These are phyloP conservation scores for Pharus latifolius DNA, from an alignment of 176 grass and related monocot genomes.

Conservation along the genomic window DNA sequence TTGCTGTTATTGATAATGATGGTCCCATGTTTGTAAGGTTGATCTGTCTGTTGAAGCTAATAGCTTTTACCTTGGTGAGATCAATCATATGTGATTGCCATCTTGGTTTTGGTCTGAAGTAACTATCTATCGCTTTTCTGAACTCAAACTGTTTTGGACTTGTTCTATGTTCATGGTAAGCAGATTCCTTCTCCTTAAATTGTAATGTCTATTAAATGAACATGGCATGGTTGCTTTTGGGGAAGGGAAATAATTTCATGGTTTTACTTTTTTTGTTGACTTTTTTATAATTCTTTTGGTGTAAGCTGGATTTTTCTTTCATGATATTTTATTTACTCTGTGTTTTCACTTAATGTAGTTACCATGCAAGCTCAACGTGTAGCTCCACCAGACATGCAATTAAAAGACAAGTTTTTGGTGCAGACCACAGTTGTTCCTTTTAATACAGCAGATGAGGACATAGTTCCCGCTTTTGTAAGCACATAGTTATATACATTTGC, in stretches of 20 bases:
- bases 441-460: slow-evolving; percentile 75
- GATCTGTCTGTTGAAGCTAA: slow-evolving; percentile 3
- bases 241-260: not conserved
- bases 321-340: slow-evolving; percentile 2
- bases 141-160: not conserved
- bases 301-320: not conserved
- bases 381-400: slow-evolving; percentile 91
- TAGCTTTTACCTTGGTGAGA: no score
- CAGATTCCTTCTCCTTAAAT: not conserved
- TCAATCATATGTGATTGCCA: not conserved
- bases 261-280: not conserved
- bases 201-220: not conserved
- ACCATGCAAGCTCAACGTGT: slow-evolving; percentile 84
- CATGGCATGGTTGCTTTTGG: not conserved
- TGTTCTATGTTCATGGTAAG: not conserved
- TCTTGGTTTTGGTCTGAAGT: not conserved
- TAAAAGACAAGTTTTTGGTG: slow-evolving; percentile 98
- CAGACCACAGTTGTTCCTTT: slow-evolving; percentile 77
- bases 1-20: slow-evolving; percentile 2
- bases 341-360: slow-evolving; percentile 42
- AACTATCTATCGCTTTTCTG: not conserved
- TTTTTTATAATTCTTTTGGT: slow-evolving; percentile 14
- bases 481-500: not conserved
- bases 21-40: not conserved
- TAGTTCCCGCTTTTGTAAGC: slow-evolving; percentile 85